Evolutionary conservation across 2,329 filamentous ascomycete species (phyloP).

Genomic region (Penicillium sp.): DNA sequence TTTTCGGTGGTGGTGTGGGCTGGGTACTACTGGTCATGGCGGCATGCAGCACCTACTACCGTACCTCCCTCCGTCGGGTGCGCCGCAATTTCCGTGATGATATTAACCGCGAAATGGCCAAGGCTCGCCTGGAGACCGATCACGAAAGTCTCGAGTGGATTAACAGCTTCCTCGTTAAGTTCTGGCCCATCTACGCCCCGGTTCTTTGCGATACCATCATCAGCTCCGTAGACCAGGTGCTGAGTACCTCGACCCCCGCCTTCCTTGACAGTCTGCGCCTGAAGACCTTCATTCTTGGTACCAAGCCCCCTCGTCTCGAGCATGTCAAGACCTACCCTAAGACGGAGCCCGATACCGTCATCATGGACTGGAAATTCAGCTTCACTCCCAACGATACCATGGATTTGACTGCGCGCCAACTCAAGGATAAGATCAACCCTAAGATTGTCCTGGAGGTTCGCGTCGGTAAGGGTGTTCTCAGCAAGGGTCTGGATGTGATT

Average conservation of each 20-base stretch:
- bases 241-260: constrained; percentile 85
- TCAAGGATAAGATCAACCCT: constrained; percentile 95
- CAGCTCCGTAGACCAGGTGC: constrained; percentile 90
- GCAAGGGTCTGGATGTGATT: constrained; percentile 94
- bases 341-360: constrained; percentile 87
- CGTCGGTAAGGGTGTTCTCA: constrained; percentile 92
- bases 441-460: constrained; percentile 95
- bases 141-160: constrained; percentile 97
- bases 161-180: constrained; percentile 97
- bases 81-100: constrained; percentile 96
- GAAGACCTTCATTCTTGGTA: constrained; percentile 89
- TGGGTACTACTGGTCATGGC: constrained; percentile 96
- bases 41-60: constrained; percentile 89
- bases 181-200: constrained; percentile 98
- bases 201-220: constrained; percentile 90
- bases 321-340: constrained; percentile 98
- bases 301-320: constrained; percentile 92
- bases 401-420: constrained; percentile 84
- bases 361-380: constrained; percentile 99
- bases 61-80: constrained; percentile 89
- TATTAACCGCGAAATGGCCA: constrained; percentile 81
- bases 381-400: constrained; percentile 94
- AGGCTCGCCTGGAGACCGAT: constrained; percentile 84
- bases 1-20: constrained; percentile 84
- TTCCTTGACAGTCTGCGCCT: constrained; percentile 93